Base-by-base conservation (phyloP, 2,329 filamentous ascomycete species). In the Beauveria asiatica region DNA sequence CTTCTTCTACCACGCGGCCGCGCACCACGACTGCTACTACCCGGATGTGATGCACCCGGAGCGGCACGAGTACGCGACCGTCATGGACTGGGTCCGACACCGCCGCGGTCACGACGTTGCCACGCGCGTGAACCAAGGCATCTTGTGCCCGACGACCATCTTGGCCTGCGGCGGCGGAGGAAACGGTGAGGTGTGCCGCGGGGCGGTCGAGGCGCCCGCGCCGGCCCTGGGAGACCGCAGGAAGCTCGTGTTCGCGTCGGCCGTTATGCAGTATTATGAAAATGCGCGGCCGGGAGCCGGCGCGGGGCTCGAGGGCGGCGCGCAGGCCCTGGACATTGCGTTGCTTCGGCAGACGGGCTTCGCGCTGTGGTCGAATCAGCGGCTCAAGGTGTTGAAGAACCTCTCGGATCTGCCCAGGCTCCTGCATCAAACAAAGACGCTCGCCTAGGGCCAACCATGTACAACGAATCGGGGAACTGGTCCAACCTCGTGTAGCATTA, bases 1-100 rank as follows among this genome's bases (percentile, higher is more conserved):
- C 46, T 58, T 58, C 56, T 58, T 58, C 46, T 58, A 51, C 56
- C 56, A 58, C 46, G 16, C 56, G 16, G 56, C 56, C 46, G 56
- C 56, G 23, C 56, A 58, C 56, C 56, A 58, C 56, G 56, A 58
- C 46, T 58, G 56, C 46, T 51, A 58, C 37, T 51, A 58, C 39
- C 56, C 56, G 37, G 56, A 58, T 25, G 56, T 58, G 56, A 23
- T 25, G 56, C 56, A 58, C 25, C 56, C 56, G 23, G 56, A 58
- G 46, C 50, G 33, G 46, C 56, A 58, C 56, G 56, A 58, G 37
- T 21, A 58, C 39, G 56, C 46, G 25, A 58, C 56, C 10, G 23
- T 58, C 17, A n/a, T 58, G 23, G 56, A 58, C 17, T 51, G 51
- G 13, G 11, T 58, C 11, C 48, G 46, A 25, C 39, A 39, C 7